Percentiles rank a stretch among this genome's conserved stretches.
phyloP scores from a whole-genome alignment of 768 basidiomycete genomes.

The Phanerodontia chrysosporium region DNA sequence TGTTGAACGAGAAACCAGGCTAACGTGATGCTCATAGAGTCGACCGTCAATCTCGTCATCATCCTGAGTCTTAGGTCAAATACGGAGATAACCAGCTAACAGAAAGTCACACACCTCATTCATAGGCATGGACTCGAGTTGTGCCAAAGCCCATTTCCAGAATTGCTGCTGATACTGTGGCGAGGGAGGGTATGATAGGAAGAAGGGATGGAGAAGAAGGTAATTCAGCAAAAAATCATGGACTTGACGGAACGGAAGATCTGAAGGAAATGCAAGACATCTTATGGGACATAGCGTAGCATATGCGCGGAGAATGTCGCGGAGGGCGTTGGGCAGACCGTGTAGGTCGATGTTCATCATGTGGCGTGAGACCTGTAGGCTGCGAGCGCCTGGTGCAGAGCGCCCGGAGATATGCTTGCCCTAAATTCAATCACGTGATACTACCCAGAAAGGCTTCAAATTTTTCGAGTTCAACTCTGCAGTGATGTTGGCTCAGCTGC shows the following conservation, averaged over 20 bases:
- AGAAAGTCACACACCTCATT: slow-evolving; percentile 39
- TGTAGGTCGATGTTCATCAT: background rate
- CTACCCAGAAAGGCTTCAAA: slow-evolving; percentile 16
- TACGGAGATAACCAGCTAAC: background rate
- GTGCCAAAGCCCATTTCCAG: slow-evolving; percentile 67
- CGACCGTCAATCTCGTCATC: slow-evolving; percentile 60
- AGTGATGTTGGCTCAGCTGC: slow-evolving; percentile 26
- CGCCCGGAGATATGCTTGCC: slow-evolving; percentile 15
- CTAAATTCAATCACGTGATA: slow-evolving; percentile 25
- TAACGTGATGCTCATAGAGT: slow-evolving; percentile 61
- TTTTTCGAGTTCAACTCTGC: slow-evolving; percentile 17
- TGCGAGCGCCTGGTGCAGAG: background rate
- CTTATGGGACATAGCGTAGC: slow-evolving; percentile 46
- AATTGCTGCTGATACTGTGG: slow-evolving; percentile 56
- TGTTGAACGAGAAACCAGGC: slow-evolving; percentile 30
- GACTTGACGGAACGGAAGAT: slow-evolving; percentile 33
- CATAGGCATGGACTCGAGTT: slow-evolving; percentile 43
- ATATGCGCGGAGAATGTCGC: slow-evolving; percentile 47
- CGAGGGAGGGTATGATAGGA: slow-evolving; percentile 59
- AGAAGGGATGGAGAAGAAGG: slow-evolving; percentile 50
- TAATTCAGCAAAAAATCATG: slow-evolving; percentile 53
- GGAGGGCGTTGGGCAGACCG: slow-evolving; percentile 21
- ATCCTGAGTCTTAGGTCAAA: slow-evolving; percentile 26
- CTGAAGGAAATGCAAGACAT: slow-evolving; percentile 36
- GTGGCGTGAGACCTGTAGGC: background rate